Evolutionary conservation across 768 basidiomycete genomes (phyloP).

Genomic region (Trametes cingulata): DNA sequence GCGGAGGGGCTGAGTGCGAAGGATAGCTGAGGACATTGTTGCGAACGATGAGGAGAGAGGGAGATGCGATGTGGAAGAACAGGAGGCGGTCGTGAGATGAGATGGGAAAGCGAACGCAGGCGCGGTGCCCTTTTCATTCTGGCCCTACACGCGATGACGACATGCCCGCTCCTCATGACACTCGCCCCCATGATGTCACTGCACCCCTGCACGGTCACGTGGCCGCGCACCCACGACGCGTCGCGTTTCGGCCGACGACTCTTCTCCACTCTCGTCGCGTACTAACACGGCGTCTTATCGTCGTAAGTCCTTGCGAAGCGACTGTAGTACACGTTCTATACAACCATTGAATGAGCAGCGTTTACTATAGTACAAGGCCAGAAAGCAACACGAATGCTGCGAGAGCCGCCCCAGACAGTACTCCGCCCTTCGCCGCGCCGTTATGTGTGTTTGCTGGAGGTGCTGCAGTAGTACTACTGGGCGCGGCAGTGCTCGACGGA

Average conservation of each 20-base stretch:
- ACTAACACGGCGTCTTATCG: too few relatives aligned
- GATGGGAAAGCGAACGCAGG: background rate
- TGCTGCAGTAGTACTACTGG: too few relatives aligned
- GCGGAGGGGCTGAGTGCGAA: slow-evolving; percentile 29
- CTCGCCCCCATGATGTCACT: slow-evolving; percentile 16
- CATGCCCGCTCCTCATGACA: slow-evolving; percentile 17
- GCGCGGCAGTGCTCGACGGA: too few relatives aligned
- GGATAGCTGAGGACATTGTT: slow-evolving; percentile 23
- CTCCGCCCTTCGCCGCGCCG: too few relatives aligned
- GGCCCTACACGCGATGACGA: slow-evolving; percentile 13
- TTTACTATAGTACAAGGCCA: too few relatives aligned
- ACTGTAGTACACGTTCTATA: too few relatives aligned
- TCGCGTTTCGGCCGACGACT: background rate
- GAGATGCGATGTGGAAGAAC: background rate
- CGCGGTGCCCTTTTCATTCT: slow-evolving; percentile 13
- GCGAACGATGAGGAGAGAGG: background rate
- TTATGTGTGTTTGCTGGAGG: too few relatives aligned
- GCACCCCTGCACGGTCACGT: slow-evolving; percentile 15
- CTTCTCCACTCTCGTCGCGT: too few relatives aligned
- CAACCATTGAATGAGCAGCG: too few relatives aligned
- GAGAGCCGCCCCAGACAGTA: too few relatives aligned
- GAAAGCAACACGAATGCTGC: too few relatives aligned
- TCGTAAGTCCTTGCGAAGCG: too few relatives aligned
- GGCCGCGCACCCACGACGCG: slow-evolving; percentile 3
- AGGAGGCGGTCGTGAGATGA: background rate